Evolutionary conservation across 129 eudicot genomes (phyloP).

Genomic region (Flaveria linearis): DNA sequence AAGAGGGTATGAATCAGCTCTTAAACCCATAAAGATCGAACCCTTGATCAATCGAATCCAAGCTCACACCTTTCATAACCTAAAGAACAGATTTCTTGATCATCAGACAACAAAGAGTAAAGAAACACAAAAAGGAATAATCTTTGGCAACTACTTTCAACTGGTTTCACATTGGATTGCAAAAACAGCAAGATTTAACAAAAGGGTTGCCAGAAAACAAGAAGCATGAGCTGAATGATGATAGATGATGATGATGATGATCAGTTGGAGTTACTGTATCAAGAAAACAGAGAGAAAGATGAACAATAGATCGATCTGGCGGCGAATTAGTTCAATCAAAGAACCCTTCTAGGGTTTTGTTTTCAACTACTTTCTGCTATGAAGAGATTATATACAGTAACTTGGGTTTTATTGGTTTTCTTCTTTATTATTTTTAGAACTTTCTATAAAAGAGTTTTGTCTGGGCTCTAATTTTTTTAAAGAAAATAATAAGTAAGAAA

Average conservation of each 20-base stretch:
- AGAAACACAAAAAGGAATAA: conserved; percentile 3
- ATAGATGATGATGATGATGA: conserved; percentile 24
- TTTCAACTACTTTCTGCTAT: conserved; percentile 46
- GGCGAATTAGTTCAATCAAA: conserved; percentile 66
- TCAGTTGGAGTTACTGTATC: conserved; percentile 32
- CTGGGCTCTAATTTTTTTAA: conserved; percentile 28
- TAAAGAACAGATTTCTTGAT: conserved; percentile 16
- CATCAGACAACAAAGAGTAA: conserved; percentile 31
- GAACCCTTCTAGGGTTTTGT: conserved; percentile 88
- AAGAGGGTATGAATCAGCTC: conserved; percentile 26
- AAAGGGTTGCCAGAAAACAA: conserved; percentile 32
- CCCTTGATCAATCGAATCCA: conserved; percentile 29
- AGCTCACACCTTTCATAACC: conserved; percentile 25
- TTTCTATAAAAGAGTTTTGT: conserved; percentile 21
- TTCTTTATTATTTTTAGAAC: conserved; percentile 12
- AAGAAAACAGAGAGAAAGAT: conserved; percentile 26
- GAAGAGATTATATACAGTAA: conserved; percentile 52
- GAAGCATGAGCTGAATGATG: conserved; percentile 9
- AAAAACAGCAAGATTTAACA: conserved; percentile 30
- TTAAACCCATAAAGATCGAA: conserved; percentile 38
- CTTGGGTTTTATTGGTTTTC: conserved; percentile 4
- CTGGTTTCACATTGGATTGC: conserved; percentile 42
- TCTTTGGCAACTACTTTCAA: conserved; percentile 23
- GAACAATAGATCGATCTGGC: conserved; percentile 66
- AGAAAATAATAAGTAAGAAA: conserved; percentile 15